Evolutionary conservation across 2,329 filamentous ascomycete genomes (phyloP).

Genomic region (Phaeophleospora eucalypticola): DNA sequence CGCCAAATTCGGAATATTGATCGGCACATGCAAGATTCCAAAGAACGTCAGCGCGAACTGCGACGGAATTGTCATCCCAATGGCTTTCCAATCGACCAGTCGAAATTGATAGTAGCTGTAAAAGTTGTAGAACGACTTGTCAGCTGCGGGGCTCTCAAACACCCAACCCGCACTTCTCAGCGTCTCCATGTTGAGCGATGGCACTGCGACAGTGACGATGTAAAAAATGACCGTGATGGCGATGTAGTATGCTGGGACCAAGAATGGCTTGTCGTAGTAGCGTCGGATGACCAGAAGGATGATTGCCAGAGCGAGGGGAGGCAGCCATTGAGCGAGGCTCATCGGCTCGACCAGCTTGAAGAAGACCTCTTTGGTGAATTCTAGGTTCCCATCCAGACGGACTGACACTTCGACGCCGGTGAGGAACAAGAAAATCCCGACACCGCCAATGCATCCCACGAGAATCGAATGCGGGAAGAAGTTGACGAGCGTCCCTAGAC

Average conservation of each 20-base stretch:
- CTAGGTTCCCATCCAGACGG: constrained; percentile 76
- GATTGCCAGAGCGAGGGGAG: constrained; percentile 72
- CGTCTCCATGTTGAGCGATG: constrained; percentile 61
- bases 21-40: constrained; percentile 91
- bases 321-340: constrained; percentile 76
- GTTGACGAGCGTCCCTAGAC: constrained; percentile 85
- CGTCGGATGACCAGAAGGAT: constrained; percentile 72
- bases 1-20: constrained; percentile 92
- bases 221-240: constrained; percentile 73
- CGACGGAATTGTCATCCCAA: constrained; percentile 79
- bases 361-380: constrained; percentile 74
- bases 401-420: constrained; percentile 94
- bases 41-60: constrained; percentile 98
- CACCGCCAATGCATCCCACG: constrained; percentile 94
- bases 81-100: constrained; percentile 72
- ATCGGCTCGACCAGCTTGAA: constrained; percentile 67
- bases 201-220: constrained; percentile 66
- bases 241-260: constrained; percentile 84
- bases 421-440: constrained; percentile 88
- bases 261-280: constrained; percentile 74
- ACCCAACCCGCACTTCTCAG: constrained; percentile 81
- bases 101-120: constrained; percentile 76
- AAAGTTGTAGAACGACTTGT: constrained; percentile 95
- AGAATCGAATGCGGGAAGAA: constrained; percentile 96
- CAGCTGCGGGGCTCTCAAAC: constrained; percentile 77